Evolutionary conservation across 768 basidiomycete genomes (phyloP).

Genomic region (Termitomyces sp.): DNA sequence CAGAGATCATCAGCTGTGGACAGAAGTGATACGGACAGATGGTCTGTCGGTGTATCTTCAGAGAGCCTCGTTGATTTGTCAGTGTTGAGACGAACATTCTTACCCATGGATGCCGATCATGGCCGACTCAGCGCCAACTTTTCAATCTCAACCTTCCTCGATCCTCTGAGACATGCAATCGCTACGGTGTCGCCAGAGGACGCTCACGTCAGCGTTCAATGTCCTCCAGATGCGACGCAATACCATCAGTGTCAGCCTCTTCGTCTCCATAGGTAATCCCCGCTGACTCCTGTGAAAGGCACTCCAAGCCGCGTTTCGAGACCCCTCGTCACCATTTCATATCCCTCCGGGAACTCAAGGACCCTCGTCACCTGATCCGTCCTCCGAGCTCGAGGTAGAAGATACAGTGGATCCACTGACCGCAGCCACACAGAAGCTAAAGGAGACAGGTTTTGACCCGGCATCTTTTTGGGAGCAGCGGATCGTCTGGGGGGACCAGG

Average conservation of each 20-base stretch:
- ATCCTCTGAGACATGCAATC: background rate
- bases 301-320: slow-evolving; percentile 56
- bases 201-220: background rate
- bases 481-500: slow-evolving; percentile 78
- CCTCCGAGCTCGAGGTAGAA: slow-evolving; percentile 9
- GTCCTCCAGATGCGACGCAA: slow-evolving; percentile 1
- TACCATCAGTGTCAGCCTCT: slow-evolving; percentile 4
- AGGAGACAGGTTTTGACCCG: slow-evolving; percentile 48
- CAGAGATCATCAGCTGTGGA: too few species aligned
- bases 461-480: slow-evolving; percentile 72
- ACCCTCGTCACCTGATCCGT: slow-evolving; percentile 53
- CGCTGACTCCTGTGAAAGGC: slow-evolving; percentile 28
- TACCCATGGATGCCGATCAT: background rate
- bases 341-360: slow-evolving; percentile 54
- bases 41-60: too few species aligned
- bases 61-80: too few species aligned
- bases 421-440: slow-evolving; percentile 38
- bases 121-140: background rate
- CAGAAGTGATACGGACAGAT: too few species aligned
- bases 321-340: slow-evolving; percentile 63
- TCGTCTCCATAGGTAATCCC: background rate
- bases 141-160: background rate
- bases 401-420: slow-evolving; percentile 19
- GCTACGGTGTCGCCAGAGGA: background rate
- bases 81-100: background rate